Conservation (phyloP, 2,329 filamentous ascomycete genomes). For the Amphichorda felina region DNA sequence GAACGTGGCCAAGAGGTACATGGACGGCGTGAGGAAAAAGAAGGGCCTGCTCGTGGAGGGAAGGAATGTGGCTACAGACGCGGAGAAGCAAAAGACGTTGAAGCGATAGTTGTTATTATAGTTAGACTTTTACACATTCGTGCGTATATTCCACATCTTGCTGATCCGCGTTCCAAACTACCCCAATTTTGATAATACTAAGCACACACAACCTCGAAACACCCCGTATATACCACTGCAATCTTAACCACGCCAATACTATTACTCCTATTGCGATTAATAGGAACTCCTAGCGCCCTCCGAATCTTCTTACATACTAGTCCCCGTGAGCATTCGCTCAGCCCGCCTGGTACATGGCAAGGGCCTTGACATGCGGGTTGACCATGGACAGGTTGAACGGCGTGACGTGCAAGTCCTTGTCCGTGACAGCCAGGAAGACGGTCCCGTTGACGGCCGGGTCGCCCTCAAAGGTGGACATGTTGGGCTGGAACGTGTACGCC, state of each 20-base stretch:
- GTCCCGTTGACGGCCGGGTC: constrained; percentile 66
- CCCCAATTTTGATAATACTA: too few relatives aligned
- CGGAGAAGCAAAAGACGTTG: constrained; percentile 77
- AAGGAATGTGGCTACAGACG: constrained; percentile 66
- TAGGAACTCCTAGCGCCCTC: too few relatives aligned
- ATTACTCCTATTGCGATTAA: too few relatives aligned
- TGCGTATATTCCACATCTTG: too few relatives aligned
- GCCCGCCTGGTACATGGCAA: constrained; percentile 68
- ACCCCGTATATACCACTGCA: too few relatives aligned
- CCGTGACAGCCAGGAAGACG: constrained; percentile 68
- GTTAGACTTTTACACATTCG: too few relatives aligned
- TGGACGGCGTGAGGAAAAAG: constrained; percentile 74
- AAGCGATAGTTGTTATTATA: constrained; percentile 34
- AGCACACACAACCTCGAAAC: too few relatives aligned
- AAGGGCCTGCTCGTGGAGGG: constrained; percentile 84
- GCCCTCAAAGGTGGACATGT: constrained; percentile 52
- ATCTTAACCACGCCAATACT: too few relatives aligned
- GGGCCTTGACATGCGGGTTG: constrained; percentile 65
- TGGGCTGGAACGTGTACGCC: constrained; percentile 63
- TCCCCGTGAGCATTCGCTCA: too few relatives aligned
- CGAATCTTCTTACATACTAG: too few relatives aligned
- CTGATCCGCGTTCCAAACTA: too few relatives aligned
- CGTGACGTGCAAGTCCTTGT: constrained; percentile 54
- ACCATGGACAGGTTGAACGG: constrained; percentile 65
- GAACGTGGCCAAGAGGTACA: constrained; percentile 93